Base-by-base conservation (phyloP, 495 filamentous ascomycete species). In the Talaromyces stipitatus region DNA sequence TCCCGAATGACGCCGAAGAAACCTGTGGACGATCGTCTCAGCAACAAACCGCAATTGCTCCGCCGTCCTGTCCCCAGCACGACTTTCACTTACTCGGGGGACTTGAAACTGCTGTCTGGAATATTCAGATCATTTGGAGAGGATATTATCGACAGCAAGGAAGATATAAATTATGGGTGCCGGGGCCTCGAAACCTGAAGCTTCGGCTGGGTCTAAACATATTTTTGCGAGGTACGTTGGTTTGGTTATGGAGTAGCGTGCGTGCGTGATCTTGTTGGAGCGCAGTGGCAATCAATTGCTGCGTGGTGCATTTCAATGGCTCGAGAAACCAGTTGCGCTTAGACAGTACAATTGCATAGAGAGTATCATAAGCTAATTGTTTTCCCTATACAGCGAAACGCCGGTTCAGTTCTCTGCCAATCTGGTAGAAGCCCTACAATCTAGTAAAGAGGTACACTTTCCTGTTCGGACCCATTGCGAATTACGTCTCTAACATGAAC, bases 381-480 rank as follows among this genome's bases (percentile, higher is more conserved):
- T 48, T 8, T 12, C 26, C 4, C 9, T 26, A 12, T 41, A 55
- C 69, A 97, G 92, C 65, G 80, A 88, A 69, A 82, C 86, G 24
- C 89, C 92, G 55, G 80, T 96, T 64, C 85, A 88, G 62, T 91
- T 97, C 74, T 96, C 92, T 55, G 83, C 86, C 61, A 84, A 87
- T 69, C 78, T 98, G 65, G 79, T 95, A 56, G 82, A 94, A 45
- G 82, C 85, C 57, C 80, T 98, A 57, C 87, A 96, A 63, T 80
- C 81, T 59, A 95, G 84, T 76, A 80, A 84, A 58, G 91, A 97
- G 84, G 94, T 96, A 76, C 24, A 12, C 20, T 24, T 2, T 45
- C 24, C 55, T 28, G 30, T n/a, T 28, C 14, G 11, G 55, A 54
- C 7, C 26, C 47, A 22, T 14, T 2, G 23, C 54, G n/a, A 56